Percentiles rank a stretch among this genome's conserved stretches.
These are phyloP conservation scores for Lentinula sp. DNA, from an alignment of 768 basidiomycete genomes.

Conservation along the genomic window DNA sequence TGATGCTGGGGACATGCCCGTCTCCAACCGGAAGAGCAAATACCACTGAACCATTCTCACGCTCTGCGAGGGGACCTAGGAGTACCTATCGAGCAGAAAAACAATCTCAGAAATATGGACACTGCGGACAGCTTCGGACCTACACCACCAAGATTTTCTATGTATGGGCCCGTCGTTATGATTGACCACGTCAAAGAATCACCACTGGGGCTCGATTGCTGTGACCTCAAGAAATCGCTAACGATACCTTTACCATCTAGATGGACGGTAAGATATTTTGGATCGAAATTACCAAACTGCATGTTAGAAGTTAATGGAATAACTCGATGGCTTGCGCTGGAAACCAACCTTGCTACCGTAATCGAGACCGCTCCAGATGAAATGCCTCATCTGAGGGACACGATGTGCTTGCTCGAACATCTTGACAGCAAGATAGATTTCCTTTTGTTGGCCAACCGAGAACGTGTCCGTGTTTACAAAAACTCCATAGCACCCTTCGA, in stretches of 20 bases:
- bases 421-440: conserved; percentile 2
- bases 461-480: conserved; percentile 13
- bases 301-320: too few relatives aligned
- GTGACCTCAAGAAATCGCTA: conserved; percentile 28
- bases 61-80: conserved; percentile 28
- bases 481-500: conserved; percentile 25
- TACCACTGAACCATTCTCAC: conserved; percentile 32
- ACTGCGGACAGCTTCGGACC: conserved; percentile 4
- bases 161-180: conserved; percentile 32
- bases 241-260: conserved; percentile 36
- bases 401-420: conserved; percentile 6
- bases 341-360: conserved; percentile 4
- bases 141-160: conserved; percentile 35
- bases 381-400: conserved; percentile 1
- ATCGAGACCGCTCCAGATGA: conserved; percentile 6
- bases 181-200: conserved; percentile 26
- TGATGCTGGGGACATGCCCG: conserved; percentile 32
- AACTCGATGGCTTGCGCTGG: background rate
- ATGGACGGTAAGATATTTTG: conserved; percentile 29
- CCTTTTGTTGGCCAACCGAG: conserved; percentile 5
- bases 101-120: background rate
- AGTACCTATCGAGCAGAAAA: conserved; percentile 13
- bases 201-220: conserved; percentile 25
- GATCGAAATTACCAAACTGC: conserved; percentile 2
- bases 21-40: conserved; percentile 30